phyloP scores from a whole-genome alignment of 2,329 filamentous ascomycete species.

The Calonectria pseudoturangicola region DNA sequence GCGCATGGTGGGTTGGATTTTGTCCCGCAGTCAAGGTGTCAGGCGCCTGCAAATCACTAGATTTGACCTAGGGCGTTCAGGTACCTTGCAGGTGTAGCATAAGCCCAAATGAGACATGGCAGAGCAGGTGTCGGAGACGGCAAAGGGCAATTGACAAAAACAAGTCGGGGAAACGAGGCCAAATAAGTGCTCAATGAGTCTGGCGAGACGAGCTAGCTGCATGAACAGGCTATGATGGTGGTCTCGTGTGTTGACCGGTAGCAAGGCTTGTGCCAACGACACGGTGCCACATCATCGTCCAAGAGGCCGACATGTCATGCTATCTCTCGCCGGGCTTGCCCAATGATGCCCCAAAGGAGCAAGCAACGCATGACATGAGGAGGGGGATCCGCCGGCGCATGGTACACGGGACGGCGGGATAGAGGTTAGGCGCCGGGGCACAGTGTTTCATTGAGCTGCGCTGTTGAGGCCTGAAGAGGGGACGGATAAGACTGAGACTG shows the following conservation, averaged over 20 bases:
- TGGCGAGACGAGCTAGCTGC: conserved; percentile 28
- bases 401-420: conserved; percentile 9
- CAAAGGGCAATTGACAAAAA: not conserved
- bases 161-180: not conserved
- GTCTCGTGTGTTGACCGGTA: conserved; percentile 27
- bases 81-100: conserved; percentile 19
- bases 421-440: conserved; percentile 21
- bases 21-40: conserved; percentile 25
- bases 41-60: conserved; percentile 18
- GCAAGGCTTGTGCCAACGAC: conserved; percentile 45
- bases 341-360: not conserved
- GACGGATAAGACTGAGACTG: not conserved
- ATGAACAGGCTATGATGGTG: conserved; percentile 30
- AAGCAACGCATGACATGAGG: conserved; percentile 25
- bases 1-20: conserved; percentile 8
- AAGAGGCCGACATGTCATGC: conserved; percentile 41
- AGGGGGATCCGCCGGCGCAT: conserved; percentile 24
- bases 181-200: not conserved
- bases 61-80: conserved; percentile 1
- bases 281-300: conserved; percentile 51
- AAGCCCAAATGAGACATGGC: conserved; percentile 8
- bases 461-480: conserved; percentile 23
- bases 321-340: conserved; percentile 36
- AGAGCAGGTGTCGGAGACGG: not conserved
- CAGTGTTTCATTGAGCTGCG: conserved; percentile 26